Conservation (phyloP, 148 eudicot species). For the Oxyria digyna region DNA sequence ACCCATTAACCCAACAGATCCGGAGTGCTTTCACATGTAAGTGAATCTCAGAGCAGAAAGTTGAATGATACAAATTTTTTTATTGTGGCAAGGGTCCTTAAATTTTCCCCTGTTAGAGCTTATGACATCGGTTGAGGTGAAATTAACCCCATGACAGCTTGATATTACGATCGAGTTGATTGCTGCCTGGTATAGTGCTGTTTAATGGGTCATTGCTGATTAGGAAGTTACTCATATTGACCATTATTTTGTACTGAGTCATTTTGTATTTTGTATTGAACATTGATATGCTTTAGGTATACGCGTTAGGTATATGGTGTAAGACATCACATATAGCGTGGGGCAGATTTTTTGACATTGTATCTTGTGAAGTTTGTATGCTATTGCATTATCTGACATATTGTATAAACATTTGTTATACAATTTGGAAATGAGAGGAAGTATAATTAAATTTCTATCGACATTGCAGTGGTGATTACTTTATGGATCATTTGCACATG, state of each 20-base stretch:
- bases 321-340: not conserved
- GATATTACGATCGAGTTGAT: not conserved
- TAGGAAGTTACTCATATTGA: too few relatives aligned
- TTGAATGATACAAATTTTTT: not conserved
- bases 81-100: not conserved
- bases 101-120: not conserved
- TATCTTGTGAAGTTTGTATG: not conserved
- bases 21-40: constrained; percentile 99
- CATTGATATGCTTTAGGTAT: too few relatives aligned
- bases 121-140: not conserved
- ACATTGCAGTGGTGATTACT: not conserved
- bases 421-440: not conserved
- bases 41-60: constrained; percentile 15
- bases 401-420: not conserved
- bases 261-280: not conserved
- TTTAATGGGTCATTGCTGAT: not conserved
- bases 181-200: not conserved
- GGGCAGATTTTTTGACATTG: not conserved
- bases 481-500: not conserved
- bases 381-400: not conserved
- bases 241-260: too few relatives aligned
- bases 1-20: constrained; percentile 98
- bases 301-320: not conserved
- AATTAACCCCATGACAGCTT: not conserved
- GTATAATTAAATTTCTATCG: too few relatives aligned